These are phyloP conservation scores for Aspergillus ruber DNA, from an alignment of 2,329 filamentous ascomycete species.

Conservation along the genomic window DNA sequence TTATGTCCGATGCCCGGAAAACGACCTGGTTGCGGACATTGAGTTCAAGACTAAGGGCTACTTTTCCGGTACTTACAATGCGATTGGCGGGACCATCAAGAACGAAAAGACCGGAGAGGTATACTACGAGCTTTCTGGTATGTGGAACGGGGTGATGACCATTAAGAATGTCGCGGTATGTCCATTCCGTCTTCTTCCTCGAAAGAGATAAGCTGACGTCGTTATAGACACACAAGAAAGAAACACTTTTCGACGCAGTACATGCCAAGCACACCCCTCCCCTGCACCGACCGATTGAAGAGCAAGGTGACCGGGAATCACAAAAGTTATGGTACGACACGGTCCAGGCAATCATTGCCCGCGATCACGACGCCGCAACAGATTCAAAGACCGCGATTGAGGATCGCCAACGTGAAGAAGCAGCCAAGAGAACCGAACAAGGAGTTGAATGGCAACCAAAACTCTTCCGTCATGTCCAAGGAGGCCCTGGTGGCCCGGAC, in stretches of 20 bases:
- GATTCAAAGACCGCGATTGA: slow-evolving; percentile 96
- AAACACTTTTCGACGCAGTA: slow-evolving; percentile 81
- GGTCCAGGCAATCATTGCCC: slow-evolving; percentile 70
- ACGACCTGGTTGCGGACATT: slow-evolving; percentile 78
- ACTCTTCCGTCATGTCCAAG: slow-evolving; percentile 70
- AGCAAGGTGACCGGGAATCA: slow-evolving; percentile 86
- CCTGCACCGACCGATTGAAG: slow-evolving; percentile 65
- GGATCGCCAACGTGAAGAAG: slow-evolving; percentile 83
- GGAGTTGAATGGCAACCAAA: slow-evolving; percentile 81
- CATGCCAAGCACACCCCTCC: slow-evolving; percentile 71
- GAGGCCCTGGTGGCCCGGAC: slow-evolving; percentile 63
- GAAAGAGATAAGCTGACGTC: not conserved
- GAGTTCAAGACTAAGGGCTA: slow-evolving; percentile 99
- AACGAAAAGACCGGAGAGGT: slow-evolving; percentile 79
- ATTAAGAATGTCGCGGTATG: slow-evolving; percentile 68
- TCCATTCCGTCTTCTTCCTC: not conserved
- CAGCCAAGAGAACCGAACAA: slow-evolving; percentile 68
- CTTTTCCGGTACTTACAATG: slow-evolving; percentile 93
- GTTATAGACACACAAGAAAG: slow-evolving; percentile 73
- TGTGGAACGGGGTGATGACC: slow-evolving; percentile 93
- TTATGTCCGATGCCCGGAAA: slow-evolving; percentile 82
- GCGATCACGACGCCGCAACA: slow-evolving; percentile 82
- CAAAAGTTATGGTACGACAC: slow-evolving; percentile 81
- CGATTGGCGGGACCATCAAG: slow-evolving; percentile 85
- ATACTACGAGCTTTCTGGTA: slow-evolving; percentile 83